Base-by-base conservation (phyloP, 352 stramenopile genomes). In the Globisporangium solare region DNA sequence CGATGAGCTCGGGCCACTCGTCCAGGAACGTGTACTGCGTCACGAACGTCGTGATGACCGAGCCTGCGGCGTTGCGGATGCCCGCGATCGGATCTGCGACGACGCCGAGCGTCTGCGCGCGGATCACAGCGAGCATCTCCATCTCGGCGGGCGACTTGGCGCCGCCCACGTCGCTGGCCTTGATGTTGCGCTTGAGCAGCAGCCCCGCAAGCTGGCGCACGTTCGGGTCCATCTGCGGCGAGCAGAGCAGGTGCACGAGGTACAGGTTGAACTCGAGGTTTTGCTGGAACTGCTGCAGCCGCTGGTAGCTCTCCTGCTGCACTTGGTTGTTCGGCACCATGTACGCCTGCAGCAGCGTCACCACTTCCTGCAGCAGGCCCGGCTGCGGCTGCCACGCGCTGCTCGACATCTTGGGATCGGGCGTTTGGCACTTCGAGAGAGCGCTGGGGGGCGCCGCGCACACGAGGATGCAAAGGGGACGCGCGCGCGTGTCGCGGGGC, bases 211-310 rank as follows among this genome's bases (percentile, higher is more conserved):
- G 63, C 63, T 95, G 79, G 7, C 85, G 85, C 51, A 93, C 76
- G 53, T 79, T 81, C 21, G 67, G 62, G 47, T 93, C 75, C 42
- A 64, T 49, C 35, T 92, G 75, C 17, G 64, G 14, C 6, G 72
- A 70, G 68, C 79, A 93, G 47, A 95, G 78, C 54, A 95, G 46
- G 57, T 95, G 83, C 42, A 92, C 78, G 47, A 95, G 76, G 65
- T 95, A 95, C 31, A 94, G 70, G 48, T 93, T 91, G 65, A 95
- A 95, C 73, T 95, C 82, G 47, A 92, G 82, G 67, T 95, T 86
- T 61, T 92, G 73, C 67, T 92, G 80, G 71, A 92, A 92, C 65
- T 90, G 82, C 77, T 93, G 79, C 58, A 95, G 71, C 46, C 80
- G 80, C 71, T 84, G 56, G 68, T 93, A 95, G 45, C 71, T 79